Evolutionary conservation across 2,329 filamentous ascomycete species (phyloP).

Genomic region (Ophiobolus disseminans): DNA sequence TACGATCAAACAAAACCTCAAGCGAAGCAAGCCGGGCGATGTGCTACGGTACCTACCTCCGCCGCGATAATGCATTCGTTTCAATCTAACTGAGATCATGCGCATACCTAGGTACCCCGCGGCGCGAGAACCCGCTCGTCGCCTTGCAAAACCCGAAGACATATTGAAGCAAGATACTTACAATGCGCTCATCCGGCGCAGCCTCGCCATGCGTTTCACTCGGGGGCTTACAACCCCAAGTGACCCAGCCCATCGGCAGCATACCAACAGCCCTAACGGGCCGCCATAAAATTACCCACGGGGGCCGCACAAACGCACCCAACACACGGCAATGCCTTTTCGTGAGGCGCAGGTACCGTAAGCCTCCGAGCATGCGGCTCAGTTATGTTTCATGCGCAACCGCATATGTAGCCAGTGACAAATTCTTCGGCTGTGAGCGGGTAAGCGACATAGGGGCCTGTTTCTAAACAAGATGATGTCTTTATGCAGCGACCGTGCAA

Average conservation of each 20-base stretch:
- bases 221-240: background rate
- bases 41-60: no score
- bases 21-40: no score
- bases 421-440: background rate
- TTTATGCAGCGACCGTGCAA: background rate
- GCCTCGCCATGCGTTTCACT: background rate
- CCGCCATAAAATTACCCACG: background rate
- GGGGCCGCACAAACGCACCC: background rate
- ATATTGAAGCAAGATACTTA: background rate
- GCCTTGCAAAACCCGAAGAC: background rate
- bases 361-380: background rate
- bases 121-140: background rate
- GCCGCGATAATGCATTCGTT: no score
- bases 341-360: no score
- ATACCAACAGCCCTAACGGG: background rate
- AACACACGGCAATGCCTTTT: no score
- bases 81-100: no score
- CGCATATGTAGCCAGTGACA: conserved; percentile 3
- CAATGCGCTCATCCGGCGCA: background rate
- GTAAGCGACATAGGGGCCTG: background rate
- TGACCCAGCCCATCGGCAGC: background rate
- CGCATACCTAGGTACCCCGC: background rate
- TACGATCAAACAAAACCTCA: no score
- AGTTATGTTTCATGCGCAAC: conserved; percentile 2
- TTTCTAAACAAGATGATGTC: background rate